A percentile compares a stretch with the other conserved stretches of the same genome.
phyloP scores from a whole-genome alignment of 768 basidiomycete species.

The Hirschioporus abietinus region DNA sequence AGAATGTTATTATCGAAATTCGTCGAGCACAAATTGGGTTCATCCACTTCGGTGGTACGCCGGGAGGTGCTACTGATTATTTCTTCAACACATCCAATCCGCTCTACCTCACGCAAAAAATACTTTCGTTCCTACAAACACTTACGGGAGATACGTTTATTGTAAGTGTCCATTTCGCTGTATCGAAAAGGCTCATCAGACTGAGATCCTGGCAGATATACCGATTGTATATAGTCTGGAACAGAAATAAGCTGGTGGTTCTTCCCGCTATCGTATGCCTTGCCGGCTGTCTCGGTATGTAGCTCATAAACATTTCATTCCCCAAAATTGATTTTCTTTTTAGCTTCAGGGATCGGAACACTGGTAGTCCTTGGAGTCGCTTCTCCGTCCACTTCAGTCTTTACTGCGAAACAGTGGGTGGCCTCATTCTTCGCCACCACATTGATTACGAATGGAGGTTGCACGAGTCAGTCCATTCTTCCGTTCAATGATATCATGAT shows the following conservation, averaged over 20 bases:
- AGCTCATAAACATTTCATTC: not conserved
- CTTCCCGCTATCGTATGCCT: not conserved
- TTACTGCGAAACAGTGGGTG: not conserved
- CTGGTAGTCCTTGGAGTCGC: not conserved
- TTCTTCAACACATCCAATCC: not conserved
- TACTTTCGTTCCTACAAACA: not conserved
- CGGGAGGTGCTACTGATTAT: not conserved
- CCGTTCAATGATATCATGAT: no score
- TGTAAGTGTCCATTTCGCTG: not conserved
- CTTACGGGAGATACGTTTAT: not conserved
- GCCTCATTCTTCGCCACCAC: constrained; percentile 13
- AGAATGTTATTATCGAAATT: not conserved
- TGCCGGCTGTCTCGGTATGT: not conserved
- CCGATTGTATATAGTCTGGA: constrained; percentile 14
- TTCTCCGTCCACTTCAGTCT: not conserved
- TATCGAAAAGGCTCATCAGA: not conserved
- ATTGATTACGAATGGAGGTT: constrained; percentile 9
- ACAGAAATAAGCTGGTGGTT: constrained; percentile 11
- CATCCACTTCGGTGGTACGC: not conserved
- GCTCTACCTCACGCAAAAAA: not conserved
- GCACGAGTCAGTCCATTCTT: constrained; percentile 14
- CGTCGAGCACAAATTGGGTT: not conserved
- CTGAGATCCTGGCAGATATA: constrained; percentile 1
- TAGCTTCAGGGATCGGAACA: not conserved
- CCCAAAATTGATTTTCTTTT: no score